Conservation (phyloP, 768 basidiomycete genomes). For the Mycena pura region DNA sequence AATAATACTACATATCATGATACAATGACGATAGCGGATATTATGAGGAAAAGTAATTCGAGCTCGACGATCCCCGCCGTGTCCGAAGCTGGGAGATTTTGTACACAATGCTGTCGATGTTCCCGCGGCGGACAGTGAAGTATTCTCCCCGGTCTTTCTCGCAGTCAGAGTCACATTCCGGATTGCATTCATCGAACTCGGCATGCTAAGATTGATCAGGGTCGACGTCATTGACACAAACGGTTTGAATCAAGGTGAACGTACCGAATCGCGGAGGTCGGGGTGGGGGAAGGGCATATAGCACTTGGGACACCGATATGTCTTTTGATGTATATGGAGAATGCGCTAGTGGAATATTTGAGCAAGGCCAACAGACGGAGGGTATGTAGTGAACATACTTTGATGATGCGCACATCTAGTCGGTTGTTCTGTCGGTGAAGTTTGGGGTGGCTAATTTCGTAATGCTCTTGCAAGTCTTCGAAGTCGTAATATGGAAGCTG, state of each 20-base stretch:
- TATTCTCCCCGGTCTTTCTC: slow-evolving; percentile 1
- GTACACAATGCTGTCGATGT: slow-evolving; percentile 1
- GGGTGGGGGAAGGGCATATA: slow-evolving; percentile 21
- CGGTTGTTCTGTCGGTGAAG: neutral
- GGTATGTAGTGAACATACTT: neutral
- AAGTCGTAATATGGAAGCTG: slow-evolving; percentile 18
- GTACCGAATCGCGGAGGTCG: slow-evolving; percentile 17
- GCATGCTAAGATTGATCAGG: slow-evolving; percentile 9
- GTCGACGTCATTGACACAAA: neutral
- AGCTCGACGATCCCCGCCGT: neutral
- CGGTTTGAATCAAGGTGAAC: neutral
- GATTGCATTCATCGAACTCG: slow-evolving; percentile 14
- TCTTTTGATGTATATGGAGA: slow-evolving; percentile 15
- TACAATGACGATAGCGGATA: too few species aligned
- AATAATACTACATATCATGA: too few species aligned
- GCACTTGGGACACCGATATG: slow-evolving; percentile 16
- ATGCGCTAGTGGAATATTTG: slow-evolving; percentile 1
- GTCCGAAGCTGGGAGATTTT: neutral
- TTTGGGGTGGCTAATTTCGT: slow-evolving; percentile 15
- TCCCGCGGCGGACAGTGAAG: neutral
- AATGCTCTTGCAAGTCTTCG: slow-evolving; percentile 15
- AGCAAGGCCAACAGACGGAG: neutral
- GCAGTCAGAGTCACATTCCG: slow-evolving; percentile 13
- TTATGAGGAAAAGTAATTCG: too few species aligned
- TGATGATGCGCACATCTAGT: slow-evolving; percentile 8